These are phyloP conservation scores for Saturnispora bothae DNA, from an alignment of 805 yeast genomes.

Conservation along the genomic window DNA sequence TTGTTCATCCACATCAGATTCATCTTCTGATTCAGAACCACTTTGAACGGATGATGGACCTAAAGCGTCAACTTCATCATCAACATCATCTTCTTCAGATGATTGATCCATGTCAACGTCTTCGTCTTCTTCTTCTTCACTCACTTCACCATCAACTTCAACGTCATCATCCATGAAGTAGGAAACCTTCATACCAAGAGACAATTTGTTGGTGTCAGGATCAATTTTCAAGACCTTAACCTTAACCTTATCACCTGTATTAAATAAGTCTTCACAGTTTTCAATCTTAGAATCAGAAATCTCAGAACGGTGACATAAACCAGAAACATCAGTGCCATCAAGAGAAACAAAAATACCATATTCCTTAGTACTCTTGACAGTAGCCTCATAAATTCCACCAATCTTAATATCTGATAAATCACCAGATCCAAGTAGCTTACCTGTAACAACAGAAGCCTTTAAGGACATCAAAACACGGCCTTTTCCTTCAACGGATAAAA, in stretches of 20 bases:
- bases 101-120: conserved; percentile 18
- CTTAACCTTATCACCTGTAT: conserved; percentile 85
- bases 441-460: conserved; percentile 71
- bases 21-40: conserved; percentile 15
- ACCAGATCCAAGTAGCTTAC: conserved; percentile 49
- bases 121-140: conserved; percentile 17
- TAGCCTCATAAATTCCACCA: conserved; percentile 69
- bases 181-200: conserved; percentile 92
- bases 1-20: conserved; percentile 18
- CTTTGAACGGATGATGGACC: too few relatives aligned
- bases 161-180: conserved; percentile 38
- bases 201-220: conserved; percentile 56
- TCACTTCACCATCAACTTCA: conserved; percentile 3
- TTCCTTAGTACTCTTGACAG: conserved; percentile 65
- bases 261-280: conserved; percentile 57
- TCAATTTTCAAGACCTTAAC: conserved; percentile 65
- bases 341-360: conserved; percentile 86
- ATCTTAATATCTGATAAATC: conserved; percentile 55
- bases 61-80: conserved; percentile 17
- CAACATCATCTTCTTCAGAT: conserved; percentile 15
- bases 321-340: conserved; percentile 67
- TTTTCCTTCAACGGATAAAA: conserved; percentile 50
- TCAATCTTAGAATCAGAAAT: conserved; percentile 59
- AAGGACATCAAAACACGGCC: conserved; percentile 65
- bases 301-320: conserved; percentile 79